Evolutionary conservation across 441 rosid species (phyloP).

Genomic region (Raphanus hybrid): DNA sequence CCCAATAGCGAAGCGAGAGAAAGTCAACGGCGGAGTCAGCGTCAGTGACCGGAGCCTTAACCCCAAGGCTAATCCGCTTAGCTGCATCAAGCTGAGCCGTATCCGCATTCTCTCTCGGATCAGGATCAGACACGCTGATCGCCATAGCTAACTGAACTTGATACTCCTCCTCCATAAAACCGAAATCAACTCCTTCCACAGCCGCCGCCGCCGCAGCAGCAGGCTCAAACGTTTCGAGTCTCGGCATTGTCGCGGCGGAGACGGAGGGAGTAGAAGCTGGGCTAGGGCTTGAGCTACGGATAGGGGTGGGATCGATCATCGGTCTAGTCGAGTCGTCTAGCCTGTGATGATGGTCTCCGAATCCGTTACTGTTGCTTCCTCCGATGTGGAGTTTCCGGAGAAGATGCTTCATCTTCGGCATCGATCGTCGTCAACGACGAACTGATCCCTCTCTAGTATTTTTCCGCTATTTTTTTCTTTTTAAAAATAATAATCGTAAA

Average conservation of each 20-base stretch:
- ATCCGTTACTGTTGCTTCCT: conserved; percentile 68
- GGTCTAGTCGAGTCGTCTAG: conserved; percentile 52
- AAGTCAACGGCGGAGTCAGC: conserved; percentile 60
- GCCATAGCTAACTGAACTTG: conserved; percentile 95
- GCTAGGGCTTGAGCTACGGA: conserved; percentile 47
- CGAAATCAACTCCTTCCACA: conserved; percentile 57
- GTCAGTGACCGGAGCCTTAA: conserved; percentile 54
- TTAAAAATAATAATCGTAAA: too few species aligned
- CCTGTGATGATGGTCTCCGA: conserved; percentile 66
- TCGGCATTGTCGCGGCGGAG: conserved; percentile 49
- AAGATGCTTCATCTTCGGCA: conserved; percentile 96
- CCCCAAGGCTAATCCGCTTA: conserved; percentile 89
- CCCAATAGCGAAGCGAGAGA: conserved; percentile 91
- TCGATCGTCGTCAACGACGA: conserved; percentile 58
- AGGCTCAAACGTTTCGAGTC: conserved; percentile 57
- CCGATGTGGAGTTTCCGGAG: conserved; percentile 94
- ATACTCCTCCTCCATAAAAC: conserved; percentile 85
- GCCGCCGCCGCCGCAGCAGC: conserved; percentile 26
- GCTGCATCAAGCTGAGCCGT: conserved; percentile 97
- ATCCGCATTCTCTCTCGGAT: conserved; percentile 70
- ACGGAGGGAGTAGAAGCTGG: conserved; percentile 47
- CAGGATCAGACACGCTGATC: conserved; percentile 88
- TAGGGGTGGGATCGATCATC: conserved; percentile 51
- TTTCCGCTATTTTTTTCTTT: not conserved
- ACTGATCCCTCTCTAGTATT: not conserved